Evolutionary conservation across 345 rosid genomes (phyloP).

Genomic region (Fremontodendron californicum): DNA sequence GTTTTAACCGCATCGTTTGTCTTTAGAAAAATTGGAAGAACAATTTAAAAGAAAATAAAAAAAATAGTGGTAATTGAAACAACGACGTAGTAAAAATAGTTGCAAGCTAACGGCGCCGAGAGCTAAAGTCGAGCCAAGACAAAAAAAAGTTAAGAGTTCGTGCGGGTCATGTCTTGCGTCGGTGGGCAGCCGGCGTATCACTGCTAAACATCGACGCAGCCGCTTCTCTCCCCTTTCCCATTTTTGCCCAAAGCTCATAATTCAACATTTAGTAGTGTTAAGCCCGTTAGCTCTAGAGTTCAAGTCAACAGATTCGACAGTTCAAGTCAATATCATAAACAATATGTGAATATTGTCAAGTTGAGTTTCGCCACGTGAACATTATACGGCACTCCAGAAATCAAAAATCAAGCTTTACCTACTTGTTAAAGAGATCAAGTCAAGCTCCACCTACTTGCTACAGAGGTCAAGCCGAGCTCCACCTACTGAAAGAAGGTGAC

Average conservation of each 20-base stretch:
- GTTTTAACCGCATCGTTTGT: background rate
- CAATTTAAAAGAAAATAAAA: background rate
- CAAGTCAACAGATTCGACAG: no score
- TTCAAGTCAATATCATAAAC: no score
- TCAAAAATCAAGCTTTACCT: no score
- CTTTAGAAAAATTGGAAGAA: background rate
- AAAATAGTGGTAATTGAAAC: background rate
- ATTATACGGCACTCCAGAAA: no score
- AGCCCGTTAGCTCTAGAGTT: no score
- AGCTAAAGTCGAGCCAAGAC: slow-evolving; percentile 5
- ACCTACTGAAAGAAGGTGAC: no score
- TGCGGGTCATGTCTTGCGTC: slow-evolving; percentile 11
- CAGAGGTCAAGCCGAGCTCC: no score
- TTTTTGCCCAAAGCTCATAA: background rate
- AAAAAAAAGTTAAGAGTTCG: background rate
- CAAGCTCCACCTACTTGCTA: no score
- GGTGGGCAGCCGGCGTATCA: slow-evolving; percentile 29
- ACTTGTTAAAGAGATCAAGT: no score
- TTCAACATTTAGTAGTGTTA: no score
- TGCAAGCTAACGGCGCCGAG: slow-evolving; percentile 8
- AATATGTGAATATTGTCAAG: no score
- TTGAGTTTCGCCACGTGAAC: no score
- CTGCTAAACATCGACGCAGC: slow-evolving; percentile 23
- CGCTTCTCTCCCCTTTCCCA: background rate
- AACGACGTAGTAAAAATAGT: slow-evolving; percentile 9